phyloP scores from a whole-genome alignment of 2,329 filamentous ascomycete genomes.

The Lachnellula suecica region DNA sequence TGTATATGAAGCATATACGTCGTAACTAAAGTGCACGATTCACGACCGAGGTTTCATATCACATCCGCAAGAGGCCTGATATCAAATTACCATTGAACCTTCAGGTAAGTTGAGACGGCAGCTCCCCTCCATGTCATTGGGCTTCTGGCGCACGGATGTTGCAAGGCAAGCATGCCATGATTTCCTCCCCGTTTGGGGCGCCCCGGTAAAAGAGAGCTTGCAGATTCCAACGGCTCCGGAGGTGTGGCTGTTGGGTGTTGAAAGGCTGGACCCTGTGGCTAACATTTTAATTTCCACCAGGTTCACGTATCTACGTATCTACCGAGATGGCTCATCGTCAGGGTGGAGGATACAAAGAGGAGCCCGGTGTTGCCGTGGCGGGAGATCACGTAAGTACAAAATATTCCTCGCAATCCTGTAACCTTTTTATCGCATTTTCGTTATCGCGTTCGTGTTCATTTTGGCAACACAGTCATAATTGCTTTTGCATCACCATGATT shows the following conservation, averaged over 20 bases:
- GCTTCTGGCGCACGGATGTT: constrained; percentile 26
- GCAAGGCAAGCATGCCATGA: constrained; percentile 21
- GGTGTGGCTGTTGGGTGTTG: constrained; percentile 14
- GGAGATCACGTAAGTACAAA: constrained; percentile 45
- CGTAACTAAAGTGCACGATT: constrained; percentile 13
- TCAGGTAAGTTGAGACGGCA: constrained; percentile 24
- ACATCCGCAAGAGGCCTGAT: constrained; percentile 11
- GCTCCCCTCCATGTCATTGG: constrained; percentile 16
- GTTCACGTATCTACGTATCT: constrained; percentile 9
- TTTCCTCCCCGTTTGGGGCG: constrained; percentile 18
- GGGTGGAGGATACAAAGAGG: constrained; percentile 44
- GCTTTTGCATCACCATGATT: constrained; percentile 9
- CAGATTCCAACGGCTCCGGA: constrained; percentile 17
- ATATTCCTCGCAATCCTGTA: constrained; percentile 10
- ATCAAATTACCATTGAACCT: constrained; percentile 10
- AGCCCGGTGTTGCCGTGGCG: constrained; percentile 34
- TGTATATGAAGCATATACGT: constrained; percentile 17
- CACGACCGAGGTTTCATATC: constrained; percentile 24
- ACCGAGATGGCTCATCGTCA: constrained; percentile 33
- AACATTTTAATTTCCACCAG: constrained; percentile 17
- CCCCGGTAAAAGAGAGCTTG: constrained; percentile 5
- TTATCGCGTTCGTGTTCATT: constrained; percentile 17
- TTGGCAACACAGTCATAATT: constrained; percentile 19
- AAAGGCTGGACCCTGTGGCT: constrained; percentile 19
- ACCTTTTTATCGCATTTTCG: constrained; percentile 11